These are phyloP conservation scores for Crithidia fasciculata DNA, from an alignment of 208 protist species.

Conservation along the genomic window DNA sequence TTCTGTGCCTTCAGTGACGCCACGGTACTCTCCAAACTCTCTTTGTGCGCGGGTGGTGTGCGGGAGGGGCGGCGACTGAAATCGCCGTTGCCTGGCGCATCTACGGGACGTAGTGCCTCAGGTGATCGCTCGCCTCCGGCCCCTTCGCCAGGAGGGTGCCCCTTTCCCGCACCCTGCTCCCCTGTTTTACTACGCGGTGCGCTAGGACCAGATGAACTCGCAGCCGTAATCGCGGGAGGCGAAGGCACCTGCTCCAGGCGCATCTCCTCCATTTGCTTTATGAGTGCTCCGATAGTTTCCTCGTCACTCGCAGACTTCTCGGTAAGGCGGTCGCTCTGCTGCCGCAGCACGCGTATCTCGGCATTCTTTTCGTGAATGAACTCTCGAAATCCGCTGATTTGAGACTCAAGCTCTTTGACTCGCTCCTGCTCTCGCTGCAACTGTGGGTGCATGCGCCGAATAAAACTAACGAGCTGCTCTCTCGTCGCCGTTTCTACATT, in stretches of 20 bases:
- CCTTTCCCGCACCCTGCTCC: slow-evolving; percentile 7
- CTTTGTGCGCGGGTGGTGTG: slow-evolving; percentile 11
- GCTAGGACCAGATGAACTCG: not conserved
- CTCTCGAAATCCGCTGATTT: slow-evolving; percentile 48
- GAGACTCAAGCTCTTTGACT: slow-evolving; percentile 46
- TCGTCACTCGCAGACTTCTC: slow-evolving; percentile 78
- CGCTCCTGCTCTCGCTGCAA: slow-evolving; percentile 34
- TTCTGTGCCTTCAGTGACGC: slow-evolving; percentile 19
- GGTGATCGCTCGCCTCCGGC: slow-evolving; percentile 3
- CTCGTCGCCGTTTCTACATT: slow-evolving; percentile 45
- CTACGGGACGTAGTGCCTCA: not conserved
- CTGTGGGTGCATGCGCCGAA: slow-evolving; percentile 52
- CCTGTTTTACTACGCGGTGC: not conserved
- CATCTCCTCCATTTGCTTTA: slow-evolving; percentile 69
- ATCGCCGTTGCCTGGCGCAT: slow-evolving; percentile 12
- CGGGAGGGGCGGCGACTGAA: slow-evolving; percentile 2
- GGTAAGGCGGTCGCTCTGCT: slow-evolving; percentile 58
- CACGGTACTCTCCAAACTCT: not conserved
- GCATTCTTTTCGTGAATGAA: slow-evolving; percentile 62
- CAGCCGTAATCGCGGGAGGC: not conserved
- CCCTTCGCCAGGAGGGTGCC: slow-evolving; percentile 8
- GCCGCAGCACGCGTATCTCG: slow-evolving; percentile 54
- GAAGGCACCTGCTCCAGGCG: slow-evolving; percentile 9
- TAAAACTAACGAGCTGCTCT: slow-evolving; percentile 70
- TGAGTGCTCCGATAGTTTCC: slow-evolving; percentile 73